Evolutionary conservation across 2,329 filamentous ascomycete species (phyloP), one percentile per base, ranked within the genome.

Genomic region (Colletotrichum endophyticum): DNA sequence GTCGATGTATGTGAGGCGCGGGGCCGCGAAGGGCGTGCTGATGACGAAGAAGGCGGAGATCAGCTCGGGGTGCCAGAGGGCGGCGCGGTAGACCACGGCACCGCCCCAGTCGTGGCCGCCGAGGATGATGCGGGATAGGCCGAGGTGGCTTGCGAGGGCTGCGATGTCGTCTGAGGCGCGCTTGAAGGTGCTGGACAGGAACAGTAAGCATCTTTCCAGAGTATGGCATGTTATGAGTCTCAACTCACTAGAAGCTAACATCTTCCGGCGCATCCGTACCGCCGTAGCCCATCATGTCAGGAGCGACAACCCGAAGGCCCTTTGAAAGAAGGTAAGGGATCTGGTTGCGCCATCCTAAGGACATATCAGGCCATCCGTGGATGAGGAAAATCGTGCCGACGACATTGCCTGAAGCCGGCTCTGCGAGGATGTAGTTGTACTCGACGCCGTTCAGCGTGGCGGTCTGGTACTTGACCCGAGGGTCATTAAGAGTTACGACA

Each of bases 31-130:
- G 0, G 95, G 94, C 8, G 94, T 95, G 84, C 94, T 95, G 75
- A 97, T 86, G 75, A 90, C 90, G 85, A 96, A 95, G 70, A 97
- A 86, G 79, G 93, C 92, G 5, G 88, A 88, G 66, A 96, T 87
- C 15, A 96, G 86, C 19, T 92, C 85, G 0, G 94, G 94, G 81
- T 95, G 88, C 88, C 91, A 94, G 72, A 93, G 89, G 7, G 93
- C 92, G 66, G 94, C 86, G 67, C 94, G 91, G 87, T 94, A 96
- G 66, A 93, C 92, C 11, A 95, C 87, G 4, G 89, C 88, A 79
- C 93, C 95, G 82, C 95, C 95, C 94, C 95, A 96, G 85, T 97
- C 95, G 85, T 98, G 95, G 9, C 95, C 95, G 57, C 95, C 94
- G 8, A 98, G 88, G 66, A 97, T 92, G 80, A 96, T 92, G 36